Conservation (phyloP, 176 grass and related monocot species). For the Oryza brachyantha region DNA sequence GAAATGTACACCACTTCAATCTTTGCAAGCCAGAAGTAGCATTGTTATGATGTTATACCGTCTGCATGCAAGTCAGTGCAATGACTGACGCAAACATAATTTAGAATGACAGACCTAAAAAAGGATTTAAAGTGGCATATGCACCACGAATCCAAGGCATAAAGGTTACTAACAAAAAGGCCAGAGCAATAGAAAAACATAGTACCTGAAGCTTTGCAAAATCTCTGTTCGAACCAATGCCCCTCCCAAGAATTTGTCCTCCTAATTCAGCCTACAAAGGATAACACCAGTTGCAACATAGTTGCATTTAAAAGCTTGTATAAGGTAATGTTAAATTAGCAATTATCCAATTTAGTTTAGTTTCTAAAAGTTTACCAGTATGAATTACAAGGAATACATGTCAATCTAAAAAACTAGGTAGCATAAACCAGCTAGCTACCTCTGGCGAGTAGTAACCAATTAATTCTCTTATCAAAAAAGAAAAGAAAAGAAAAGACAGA, state of each 20-base stretch:
- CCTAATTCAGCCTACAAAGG: constrained; percentile 62
- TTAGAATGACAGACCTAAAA: background rate
- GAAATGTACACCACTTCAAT: background rate
- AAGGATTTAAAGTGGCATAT: background rate
- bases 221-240: constrained; percentile 53
- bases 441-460: background rate
- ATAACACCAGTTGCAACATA: constrained; percentile 5
- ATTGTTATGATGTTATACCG: background rate
- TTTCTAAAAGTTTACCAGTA: constrained; percentile 2
- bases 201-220: constrained; percentile 62
- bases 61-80: constrained; percentile 20
- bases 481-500: background rate
- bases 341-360: background rate
- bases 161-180: background rate
- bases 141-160: background rate
- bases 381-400: background rate
- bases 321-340: background rate
- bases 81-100: constrained; percentile 15
- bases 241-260: constrained; percentile 62
- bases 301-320: constrained; percentile 4
- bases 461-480: background rate
- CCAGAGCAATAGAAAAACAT: constrained; percentile 14
- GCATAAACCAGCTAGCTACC: constrained; percentile 12
- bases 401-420: background rate
- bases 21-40: background rate